A percentile compares a stretch with the other conserved stretches of the same genome.
phyloP scores from a whole-genome alignment of 2,329 filamentous ascomycete genomes.

The Talaromyces islandicus region DNA sequence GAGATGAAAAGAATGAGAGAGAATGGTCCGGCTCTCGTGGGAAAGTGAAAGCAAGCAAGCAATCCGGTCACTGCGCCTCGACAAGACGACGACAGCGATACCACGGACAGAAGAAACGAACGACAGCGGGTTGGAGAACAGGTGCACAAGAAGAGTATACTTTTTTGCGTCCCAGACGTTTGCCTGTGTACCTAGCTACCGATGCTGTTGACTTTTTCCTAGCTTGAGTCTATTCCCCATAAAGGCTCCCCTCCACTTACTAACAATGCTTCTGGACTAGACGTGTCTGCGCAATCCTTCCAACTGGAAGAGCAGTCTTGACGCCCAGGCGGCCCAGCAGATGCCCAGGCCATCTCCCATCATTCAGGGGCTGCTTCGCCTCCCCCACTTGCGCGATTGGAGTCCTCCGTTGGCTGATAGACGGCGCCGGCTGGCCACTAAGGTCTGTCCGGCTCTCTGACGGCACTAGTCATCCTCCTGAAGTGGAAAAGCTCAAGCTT shows the following conservation, averaged over 20 bases:
- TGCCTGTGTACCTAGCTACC: not conserved
- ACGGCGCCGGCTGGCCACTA: slow-evolving; percentile 11
- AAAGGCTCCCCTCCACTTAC: slow-evolving; percentile 4
- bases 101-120: slow-evolving; percentile 20
- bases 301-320: not conserved
- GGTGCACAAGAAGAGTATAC: slow-evolving; percentile 11
- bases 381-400: slow-evolving; percentile 6
- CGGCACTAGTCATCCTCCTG: not conserved
- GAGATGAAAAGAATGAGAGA: slow-evolving; percentile 17
- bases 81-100: slow-evolving; percentile 14
- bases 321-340: not conserved
- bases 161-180: not conserved
- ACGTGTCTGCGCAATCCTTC: not conserved
- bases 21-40: slow-evolving; percentile 25
- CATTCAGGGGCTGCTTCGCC: slow-evolving; percentile 10
- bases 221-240: slow-evolving; percentile 10
- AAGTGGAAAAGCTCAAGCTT: not conserved
- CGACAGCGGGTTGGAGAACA: slow-evolving; percentile 10
- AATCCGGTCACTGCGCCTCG: slow-evolving; percentile 25
- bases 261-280: slow-evolving; percentile 1
- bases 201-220: slow-evolving; percentile 6
- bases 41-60: slow-evolving; percentile 10
- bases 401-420: slow-evolving; percentile 8
- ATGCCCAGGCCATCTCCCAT: slow-evolving; percentile 1
- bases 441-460: slow-evolving; percentile 1